Conservation (phyloP, 495 filamentous ascomycete species). For the Penicillium tannophilum region DNA sequence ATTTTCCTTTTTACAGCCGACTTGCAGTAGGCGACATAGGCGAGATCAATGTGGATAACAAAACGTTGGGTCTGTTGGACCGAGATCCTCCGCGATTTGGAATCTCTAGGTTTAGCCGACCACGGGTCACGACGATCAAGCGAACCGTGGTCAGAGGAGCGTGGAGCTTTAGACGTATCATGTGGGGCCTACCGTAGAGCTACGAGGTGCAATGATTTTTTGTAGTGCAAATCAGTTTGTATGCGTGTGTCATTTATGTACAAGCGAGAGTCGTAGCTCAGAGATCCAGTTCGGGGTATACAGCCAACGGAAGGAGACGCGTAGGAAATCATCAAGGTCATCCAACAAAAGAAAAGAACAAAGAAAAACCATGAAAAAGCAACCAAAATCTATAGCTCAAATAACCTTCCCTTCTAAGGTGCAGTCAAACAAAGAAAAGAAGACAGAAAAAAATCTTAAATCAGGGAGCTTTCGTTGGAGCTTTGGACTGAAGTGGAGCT, state of each 20-base stretch:
- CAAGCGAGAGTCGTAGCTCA: constrained; percentile 5
- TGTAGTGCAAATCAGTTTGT: neutral
- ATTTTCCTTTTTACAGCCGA: neutral
- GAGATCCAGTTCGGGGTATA: constrained; percentile 14
- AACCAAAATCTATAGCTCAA: constrained; percentile 1
- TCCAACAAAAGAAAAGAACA: constrained; percentile 6
- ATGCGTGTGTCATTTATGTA: constrained; percentile 8
- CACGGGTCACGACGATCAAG: neutral
- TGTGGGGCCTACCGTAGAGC: neutral
- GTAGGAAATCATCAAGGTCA: constrained; percentile 20
- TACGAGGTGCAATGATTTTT: neutral
- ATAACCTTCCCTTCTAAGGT: constrained; percentile 1
- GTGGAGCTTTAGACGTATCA: neutral
- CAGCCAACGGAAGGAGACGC: constrained; percentile 13
- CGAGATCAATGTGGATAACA: neutral
- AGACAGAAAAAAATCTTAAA: neutral
- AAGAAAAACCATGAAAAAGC: constrained; percentile 1
- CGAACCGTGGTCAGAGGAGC: neutral
- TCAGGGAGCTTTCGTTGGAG: constrained; percentile 1
- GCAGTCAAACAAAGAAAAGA: neutral
- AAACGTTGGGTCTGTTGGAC: neutral
- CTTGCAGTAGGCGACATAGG: neutral
- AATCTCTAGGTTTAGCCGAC: neutral
- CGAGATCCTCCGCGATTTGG: constrained; percentile 5
- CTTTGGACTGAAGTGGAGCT: constrained; percentile 13